phyloP scores from a whole-genome alignment of 306 rosid genomes.

The Pyrus bretschneideri region DNA sequence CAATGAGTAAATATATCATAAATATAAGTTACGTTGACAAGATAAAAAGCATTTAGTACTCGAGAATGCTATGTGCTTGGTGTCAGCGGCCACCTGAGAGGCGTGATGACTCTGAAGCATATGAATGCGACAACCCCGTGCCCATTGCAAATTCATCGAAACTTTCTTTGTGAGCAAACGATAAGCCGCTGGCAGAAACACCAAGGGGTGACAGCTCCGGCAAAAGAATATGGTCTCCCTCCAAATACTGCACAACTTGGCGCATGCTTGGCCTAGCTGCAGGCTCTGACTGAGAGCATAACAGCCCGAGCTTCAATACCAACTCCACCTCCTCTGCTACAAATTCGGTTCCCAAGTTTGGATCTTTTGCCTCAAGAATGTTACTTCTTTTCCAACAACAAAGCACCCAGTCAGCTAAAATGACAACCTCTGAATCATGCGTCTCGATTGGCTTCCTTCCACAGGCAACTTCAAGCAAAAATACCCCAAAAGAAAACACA shows the following conservation, averaged over 20 bases:
- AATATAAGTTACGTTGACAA: too few relatives aligned
- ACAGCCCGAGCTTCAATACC: neutral
- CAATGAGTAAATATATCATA: too few relatives aligned
- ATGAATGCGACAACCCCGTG: neutral
- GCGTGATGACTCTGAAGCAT: neutral
- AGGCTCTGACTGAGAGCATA: neutral
- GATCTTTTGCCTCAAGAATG: neutral
- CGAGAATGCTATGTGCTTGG: too few relatives aligned
- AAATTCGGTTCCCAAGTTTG: neutral
- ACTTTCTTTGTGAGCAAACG: neutral
- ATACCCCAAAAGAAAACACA: conserved; percentile 1
- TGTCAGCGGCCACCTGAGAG: neutral
- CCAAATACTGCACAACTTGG: neutral
- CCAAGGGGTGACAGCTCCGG: neutral
- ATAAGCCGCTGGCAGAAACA: neutral
- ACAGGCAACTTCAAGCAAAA: conserved; percentile 3
- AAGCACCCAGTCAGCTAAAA: too few relatives aligned
- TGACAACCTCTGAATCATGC: neutral
- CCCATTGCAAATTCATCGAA: neutral
- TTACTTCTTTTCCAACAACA: neutral
- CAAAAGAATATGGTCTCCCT: neutral
- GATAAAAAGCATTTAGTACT: too few relatives aligned
- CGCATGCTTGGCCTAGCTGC: neutral
- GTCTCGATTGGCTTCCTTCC: neutral
- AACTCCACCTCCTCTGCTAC: neutral